These are phyloP conservation scores for Xylariaceae sp. DNA, from an alignment of 2,329 filamentous ascomycete species.

Conservation along the genomic window DNA sequence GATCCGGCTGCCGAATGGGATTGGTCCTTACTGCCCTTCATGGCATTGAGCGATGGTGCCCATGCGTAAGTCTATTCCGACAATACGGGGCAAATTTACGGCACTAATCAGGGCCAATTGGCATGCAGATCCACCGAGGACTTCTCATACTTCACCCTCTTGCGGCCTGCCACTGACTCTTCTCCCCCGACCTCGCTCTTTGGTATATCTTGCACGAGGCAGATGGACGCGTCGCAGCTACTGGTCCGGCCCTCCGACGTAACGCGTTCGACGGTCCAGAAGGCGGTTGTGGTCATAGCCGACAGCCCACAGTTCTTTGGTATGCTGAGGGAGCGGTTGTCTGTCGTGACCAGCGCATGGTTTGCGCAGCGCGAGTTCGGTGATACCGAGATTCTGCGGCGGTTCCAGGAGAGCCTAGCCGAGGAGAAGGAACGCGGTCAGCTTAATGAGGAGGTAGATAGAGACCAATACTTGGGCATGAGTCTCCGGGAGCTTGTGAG, in stretches of 20 bases:
- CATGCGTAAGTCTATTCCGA: slow-evolving; percentile 69
- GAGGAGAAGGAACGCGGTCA: slow-evolving; percentile 63
- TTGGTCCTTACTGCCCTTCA: slow-evolving; percentile 91
- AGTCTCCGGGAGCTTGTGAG: slow-evolving; percentile 89
- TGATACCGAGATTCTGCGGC: slow-evolving; percentile 84
- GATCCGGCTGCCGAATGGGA: slow-evolving; percentile 85
- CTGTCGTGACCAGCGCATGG: slow-evolving; percentile 92
- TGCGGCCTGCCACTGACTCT: slow-evolving; percentile 59
- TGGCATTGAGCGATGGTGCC: slow-evolving; percentile 94
- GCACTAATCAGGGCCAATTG: slow-evolving; percentile 19
- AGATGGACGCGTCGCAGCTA: slow-evolving; percentile 79
- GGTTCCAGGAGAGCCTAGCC: slow-evolving; percentile 87
- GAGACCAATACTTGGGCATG: slow-evolving; percentile 85
- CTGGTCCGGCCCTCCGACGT: slow-evolving; percentile 83
- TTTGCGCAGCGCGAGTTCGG: slow-evolving; percentile 93
- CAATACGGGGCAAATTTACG: neutral
- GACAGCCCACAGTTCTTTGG: slow-evolving; percentile 90
- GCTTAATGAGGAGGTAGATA: slow-evolving; percentile 68
- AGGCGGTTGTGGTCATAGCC: slow-evolving; percentile 93
- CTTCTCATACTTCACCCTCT: slow-evolving; percentile 97
- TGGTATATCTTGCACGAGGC: slow-evolving; percentile 92
- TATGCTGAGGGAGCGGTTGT: slow-evolving; percentile 84
- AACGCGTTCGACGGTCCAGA: slow-evolving; percentile 96
- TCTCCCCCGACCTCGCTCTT: slow-evolving; percentile 80
- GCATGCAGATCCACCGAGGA: slow-evolving; percentile 76